A percentile compares a stretch with the other conserved stretches of the same genome.
Evolutionary conservation across 176 grass and related monocot genomes (phyloP).

Genomic region (Olyra latifolia): DNA sequence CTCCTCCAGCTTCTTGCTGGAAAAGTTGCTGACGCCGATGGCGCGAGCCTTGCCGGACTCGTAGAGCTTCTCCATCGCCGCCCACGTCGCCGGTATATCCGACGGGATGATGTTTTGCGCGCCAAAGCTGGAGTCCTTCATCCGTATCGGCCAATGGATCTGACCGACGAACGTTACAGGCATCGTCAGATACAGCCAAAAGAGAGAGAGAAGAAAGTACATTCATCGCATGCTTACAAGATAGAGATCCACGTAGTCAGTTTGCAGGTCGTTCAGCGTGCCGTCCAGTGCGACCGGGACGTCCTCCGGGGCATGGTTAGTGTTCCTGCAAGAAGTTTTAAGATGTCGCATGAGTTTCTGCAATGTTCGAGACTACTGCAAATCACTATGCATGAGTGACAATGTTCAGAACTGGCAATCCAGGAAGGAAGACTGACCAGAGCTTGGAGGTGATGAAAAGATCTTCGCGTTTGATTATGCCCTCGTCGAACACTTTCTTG

Average conservation of each 20-base stretch:
- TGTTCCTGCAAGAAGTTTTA: constrained; percentile 27
- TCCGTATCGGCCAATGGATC: constrained; percentile 29
- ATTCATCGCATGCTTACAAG: constrained; percentile 26
- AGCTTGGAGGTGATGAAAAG: too few species aligned
- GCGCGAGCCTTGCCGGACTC: too few species aligned
- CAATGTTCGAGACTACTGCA: not conserved
- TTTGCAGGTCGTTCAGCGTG: constrained; percentile 48
- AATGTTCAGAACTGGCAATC: too few species aligned
- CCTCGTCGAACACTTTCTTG: too few species aligned
- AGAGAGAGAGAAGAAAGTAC: not conserved
- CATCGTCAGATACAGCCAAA: not conserved
- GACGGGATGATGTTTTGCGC: constrained; percentile 13
- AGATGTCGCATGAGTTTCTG: not conserved
- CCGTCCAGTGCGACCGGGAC: constrained; percentile 40
- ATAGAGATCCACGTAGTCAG: constrained; percentile 65
- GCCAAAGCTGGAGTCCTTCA: constrained; percentile 29
- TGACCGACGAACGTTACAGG: not conserved
- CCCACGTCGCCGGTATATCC: too few species aligned
- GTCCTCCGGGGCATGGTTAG: constrained; percentile 54
- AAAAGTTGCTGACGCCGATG: too few species aligned
- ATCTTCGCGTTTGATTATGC: too few species aligned
- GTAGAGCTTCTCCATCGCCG: too few species aligned
- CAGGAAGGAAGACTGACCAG: too few species aligned
- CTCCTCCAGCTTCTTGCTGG: too few species aligned
- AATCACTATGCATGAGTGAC: too few species aligned